Conservation (phyloP, 169 alveolate genomes). For the Plasmodium coatneyi region DNA sequence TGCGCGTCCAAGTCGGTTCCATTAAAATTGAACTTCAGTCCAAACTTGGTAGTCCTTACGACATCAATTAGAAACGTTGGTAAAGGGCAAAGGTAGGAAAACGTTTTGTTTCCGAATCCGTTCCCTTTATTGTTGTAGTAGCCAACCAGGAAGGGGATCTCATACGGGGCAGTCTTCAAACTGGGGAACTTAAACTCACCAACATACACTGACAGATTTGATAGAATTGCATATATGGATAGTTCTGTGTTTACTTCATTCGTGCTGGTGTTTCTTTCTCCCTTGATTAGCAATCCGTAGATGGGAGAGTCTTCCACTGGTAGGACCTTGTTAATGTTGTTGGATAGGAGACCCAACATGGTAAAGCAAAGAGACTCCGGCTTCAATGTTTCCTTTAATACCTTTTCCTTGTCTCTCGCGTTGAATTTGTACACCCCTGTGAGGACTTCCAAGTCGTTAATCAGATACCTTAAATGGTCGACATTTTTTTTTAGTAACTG, state of each 20-base stretch:
- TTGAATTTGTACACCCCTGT: conserved; percentile 38
- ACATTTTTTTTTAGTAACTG: conserved; percentile 37
- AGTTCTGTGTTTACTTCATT: conserved; percentile 9
- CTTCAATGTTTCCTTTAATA: conserved; percentile 63
- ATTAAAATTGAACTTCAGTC: conserved; percentile 29
- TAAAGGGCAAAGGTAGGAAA: conserved; percentile 34
- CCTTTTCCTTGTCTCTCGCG: conserved; percentile 39
- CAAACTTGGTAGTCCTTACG: conserved; percentile 17
- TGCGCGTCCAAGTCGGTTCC: conserved; percentile 17
- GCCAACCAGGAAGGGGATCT: conserved; percentile 62
- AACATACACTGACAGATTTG: conserved; percentile 21
- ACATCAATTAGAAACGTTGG: conserved; percentile 63
- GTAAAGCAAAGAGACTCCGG: conserved; percentile 61
- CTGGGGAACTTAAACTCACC: conserved; percentile 45
- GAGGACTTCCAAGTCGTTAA: conserved; percentile 52
- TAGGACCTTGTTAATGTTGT: conserved; percentile 10
- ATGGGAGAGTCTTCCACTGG: conserved; percentile 27
- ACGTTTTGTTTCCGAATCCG: conserved; percentile 13
- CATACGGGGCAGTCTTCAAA: conserved; percentile 32
- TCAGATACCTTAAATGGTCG: conserved; percentile 19
- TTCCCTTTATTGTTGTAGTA: conserved; percentile 17
- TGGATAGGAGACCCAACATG: conserved; percentile 13
- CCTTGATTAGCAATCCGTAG: conserved; percentile 49
- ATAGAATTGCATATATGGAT: conserved; percentile 29
- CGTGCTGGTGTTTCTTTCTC: conserved; percentile 10